Base-by-base conservation (phyloP, 306 rosid genomes). In the Crataegus laevigata region DNA sequence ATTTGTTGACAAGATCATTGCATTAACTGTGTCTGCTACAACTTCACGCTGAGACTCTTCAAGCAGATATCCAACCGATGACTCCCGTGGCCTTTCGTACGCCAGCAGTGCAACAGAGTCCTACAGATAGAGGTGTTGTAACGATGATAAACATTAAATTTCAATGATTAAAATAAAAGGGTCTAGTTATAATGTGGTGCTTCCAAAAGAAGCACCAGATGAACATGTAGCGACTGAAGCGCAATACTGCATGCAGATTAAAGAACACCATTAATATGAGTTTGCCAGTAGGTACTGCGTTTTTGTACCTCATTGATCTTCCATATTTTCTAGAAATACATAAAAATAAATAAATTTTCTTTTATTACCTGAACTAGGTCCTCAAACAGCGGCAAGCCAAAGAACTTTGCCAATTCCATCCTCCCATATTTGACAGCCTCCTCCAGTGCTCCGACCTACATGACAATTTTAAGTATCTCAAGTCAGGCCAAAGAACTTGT, bases 51-150 rank as follows among this genome's bases (percentile, higher is more conserved):
- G 99, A 0, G 96, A 82, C 34, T 89, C 94, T 77, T 84, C 88
- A 8, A 96, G 91, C 73, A 90, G 97, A 87, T 92, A 92, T 66
- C 99, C 99, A 19, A 96, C 89, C 0, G 87, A 66, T 64, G 99
- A 92, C 68, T 96, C 97, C 73, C 36, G 82, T 13, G 99, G 99
- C 51, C 43, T 87, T 75, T 87, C 93, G 47, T 96, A 96, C 30
- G 99, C 99, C 86, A 96, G 88, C 89, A 96, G 79, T 69, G 99
- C 91, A 83, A 90, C 98, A 76, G 92, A 90, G 73, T 96, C 96
- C 99, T 96, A 73, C 59, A 78, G 40, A 78, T 79, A 80, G 63
- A 75, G 54, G 77, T 15, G 30, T 34, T 15, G 6, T n/a, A 14
- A 36, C 45, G 62, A 68, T 30, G 12, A 54, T 57, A 61, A 42